phyloP scores from a whole-genome alignment of 345 rosid species.

The Toxicodendron radicans region DNA sequence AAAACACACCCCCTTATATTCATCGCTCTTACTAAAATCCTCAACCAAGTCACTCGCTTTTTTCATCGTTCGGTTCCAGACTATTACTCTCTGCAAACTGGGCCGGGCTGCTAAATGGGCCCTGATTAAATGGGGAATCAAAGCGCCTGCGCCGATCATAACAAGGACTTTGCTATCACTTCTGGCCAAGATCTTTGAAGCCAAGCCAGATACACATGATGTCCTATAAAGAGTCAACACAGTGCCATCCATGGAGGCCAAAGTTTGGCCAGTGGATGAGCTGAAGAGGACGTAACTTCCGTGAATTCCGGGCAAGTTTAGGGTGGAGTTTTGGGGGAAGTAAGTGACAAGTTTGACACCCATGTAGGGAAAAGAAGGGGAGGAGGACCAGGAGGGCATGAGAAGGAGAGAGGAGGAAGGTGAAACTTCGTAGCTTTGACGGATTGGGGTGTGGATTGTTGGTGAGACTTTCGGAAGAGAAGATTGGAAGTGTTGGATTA shows the following conservation, averaged over 20 bases:
- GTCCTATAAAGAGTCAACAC: conserved; percentile 71
- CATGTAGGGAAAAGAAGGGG: conserved; percentile 68
- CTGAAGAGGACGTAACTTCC: conserved; percentile 79
- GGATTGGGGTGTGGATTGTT: conserved; percentile 63
- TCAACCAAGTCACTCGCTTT: conserved; percentile 61
- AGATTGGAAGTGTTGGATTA: conserved; percentile 67
- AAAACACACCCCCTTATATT: conserved; percentile 39
- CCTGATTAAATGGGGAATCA: conserved; percentile 81
- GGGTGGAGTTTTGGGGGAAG: conserved; percentile 70
- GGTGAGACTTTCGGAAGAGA: conserved; percentile 54
- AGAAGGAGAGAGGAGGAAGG: conserved; percentile 69
- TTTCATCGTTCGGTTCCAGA: conserved; percentile 72
- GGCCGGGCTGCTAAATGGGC: conserved; percentile 78
- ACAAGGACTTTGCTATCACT: conserved; percentile 55
- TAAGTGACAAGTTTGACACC: conserved; percentile 89
- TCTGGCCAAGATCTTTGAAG: conserved; percentile 62
- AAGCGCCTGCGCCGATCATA: conserved; percentile 88
- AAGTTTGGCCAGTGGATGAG: conserved; percentile 70
- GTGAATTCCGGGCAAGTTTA: conserved; percentile 73
- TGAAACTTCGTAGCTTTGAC: conserved; percentile 61
- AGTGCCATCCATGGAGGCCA: conserved; percentile 73
- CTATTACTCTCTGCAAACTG: conserved; percentile 54
- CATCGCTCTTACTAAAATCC: conserved; percentile 33
- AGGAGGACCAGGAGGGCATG: conserved; percentile 90
- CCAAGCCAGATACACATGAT: conserved; percentile 74